A percentile compares a stretch with the other conserved stretches of the same genome.
phyloP scores from a whole-genome alignment of 768 basidiomycete genomes.

The Rhodotorula graminis region DNA sequence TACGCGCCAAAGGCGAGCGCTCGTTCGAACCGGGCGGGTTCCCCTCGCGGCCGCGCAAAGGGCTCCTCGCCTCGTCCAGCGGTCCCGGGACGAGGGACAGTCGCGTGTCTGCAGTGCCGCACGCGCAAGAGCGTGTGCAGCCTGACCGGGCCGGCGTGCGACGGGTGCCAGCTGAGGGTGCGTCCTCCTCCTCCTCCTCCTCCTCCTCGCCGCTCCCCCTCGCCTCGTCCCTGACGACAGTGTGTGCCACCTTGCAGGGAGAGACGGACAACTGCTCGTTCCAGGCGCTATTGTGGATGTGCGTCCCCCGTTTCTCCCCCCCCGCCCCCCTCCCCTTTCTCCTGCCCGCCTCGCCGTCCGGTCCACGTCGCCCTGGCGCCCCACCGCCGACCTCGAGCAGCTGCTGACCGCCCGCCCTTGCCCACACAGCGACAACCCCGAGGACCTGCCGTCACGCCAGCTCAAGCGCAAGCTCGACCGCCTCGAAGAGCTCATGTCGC shows the following conservation, averaged over 20 bases:
- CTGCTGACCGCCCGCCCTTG: not conserved
- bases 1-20: not conserved
- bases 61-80: no score
- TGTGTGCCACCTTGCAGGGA: not conserved
- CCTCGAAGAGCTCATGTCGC: constrained; percentile 16
- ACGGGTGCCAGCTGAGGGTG: constrained; percentile 10
- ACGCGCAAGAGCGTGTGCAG: not conserved
- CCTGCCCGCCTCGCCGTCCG: no score
- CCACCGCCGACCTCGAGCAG: no score
- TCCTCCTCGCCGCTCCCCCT: not conserved
- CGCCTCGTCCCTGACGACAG: not conserved
- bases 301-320: not conserved
- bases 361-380: no score
- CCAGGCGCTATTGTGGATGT: constrained; percentile 26
- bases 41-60: not conserved
- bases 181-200: not conserved
- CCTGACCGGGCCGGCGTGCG: not conserved
- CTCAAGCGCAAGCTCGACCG: constrained; percentile 31
- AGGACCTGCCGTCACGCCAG: constrained; percentile 26
- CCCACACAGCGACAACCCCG: constrained; percentile 17
- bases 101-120: constrained; percentile 12
- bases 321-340: no score
- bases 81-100: not conserved
- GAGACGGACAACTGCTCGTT: constrained; percentile 19
- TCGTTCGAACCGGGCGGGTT: no score